A percentile compares a stretch with the other conserved stretches of the same genome.
These are phyloP conservation scores for Penicillium psychrosexuale DNA, from an alignment of 2,329 filamentous ascomycete species.

Conservation along the genomic window DNA sequence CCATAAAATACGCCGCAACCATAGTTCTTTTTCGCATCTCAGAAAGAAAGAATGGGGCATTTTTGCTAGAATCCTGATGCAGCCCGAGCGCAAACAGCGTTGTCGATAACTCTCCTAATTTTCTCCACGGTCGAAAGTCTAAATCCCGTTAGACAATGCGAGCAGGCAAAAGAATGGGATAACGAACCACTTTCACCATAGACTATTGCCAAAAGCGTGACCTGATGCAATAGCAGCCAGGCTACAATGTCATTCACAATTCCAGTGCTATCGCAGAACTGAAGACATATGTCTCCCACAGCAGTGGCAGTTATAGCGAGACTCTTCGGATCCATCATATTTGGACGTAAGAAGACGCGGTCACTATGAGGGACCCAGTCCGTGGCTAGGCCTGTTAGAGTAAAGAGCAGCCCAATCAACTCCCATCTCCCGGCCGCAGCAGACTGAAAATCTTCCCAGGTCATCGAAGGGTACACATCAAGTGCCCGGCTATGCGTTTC, in stretches of 20 bases:
- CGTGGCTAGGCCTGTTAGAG: conserved; percentile 15
- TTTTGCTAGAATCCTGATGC: conserved; percentile 33
- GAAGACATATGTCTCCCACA: conserved; percentile 29
- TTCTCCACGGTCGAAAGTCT: conserved; percentile 47
- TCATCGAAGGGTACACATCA: conserved; percentile 15
- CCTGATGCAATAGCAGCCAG: conserved; percentile 29
- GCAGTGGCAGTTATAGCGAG: conserved; percentile 18
- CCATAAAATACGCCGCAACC: conserved; percentile 24
- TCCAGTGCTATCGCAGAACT: conserved; percentile 25
- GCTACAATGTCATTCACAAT: conserved; percentile 25
- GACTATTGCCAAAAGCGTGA: conserved; percentile 19
- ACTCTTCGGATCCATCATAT: conserved; percentile 4
- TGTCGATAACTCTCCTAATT: conserved; percentile 44
- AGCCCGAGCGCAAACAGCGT: conserved; percentile 46
- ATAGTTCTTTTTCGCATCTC: conserved; percentile 28
- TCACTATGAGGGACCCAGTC: conserved; percentile 8
- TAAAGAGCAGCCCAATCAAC: conserved; percentile 23
- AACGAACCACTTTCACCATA: conserved; percentile 24
- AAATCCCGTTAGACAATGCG: neutral
- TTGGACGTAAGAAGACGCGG: conserved; percentile 3
- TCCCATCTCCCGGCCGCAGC: conserved; percentile 22
- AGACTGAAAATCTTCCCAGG: conserved; percentile 20
- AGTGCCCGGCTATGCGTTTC: conserved; percentile 17
- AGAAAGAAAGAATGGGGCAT: conserved; percentile 27
- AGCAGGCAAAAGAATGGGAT: neutral